Evolutionary conservation across 2,329 filamentous ascomycete genomes (phyloP).

Genomic region (Thelonectria rubi): DNA sequence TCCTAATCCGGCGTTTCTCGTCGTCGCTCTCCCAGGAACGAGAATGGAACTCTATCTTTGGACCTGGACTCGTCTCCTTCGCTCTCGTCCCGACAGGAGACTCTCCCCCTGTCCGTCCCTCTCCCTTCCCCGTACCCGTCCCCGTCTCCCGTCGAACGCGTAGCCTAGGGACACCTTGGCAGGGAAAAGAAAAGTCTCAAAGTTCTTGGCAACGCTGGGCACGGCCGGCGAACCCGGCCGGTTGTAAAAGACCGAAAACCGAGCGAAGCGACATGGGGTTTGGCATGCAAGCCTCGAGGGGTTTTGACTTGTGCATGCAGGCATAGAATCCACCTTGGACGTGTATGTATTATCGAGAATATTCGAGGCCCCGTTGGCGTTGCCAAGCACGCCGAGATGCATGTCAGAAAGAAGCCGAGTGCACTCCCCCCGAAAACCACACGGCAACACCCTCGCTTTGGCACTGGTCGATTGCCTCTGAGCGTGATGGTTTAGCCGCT

Average conservation of each 20-base stretch:
- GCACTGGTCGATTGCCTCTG: neutral
- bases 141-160: no score
- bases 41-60: no score
- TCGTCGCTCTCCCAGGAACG: no score
- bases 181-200: constrained; percentile 20
- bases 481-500: neutral
- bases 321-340: neutral
- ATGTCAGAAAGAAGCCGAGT: constrained; percentile 21
- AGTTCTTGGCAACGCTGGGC: constrained; percentile 18
- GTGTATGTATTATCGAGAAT: neutral
- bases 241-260: constrained; percentile 12
- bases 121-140: no score
- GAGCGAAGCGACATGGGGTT: constrained; percentile 12
- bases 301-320: neutral
- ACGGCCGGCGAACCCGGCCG: constrained; percentile 25
- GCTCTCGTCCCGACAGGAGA: no score
- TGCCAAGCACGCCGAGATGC: constrained; percentile 14
- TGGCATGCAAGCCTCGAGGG: constrained; percentile 18
- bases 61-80: no score
- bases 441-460: neutral
- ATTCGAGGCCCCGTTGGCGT: constrained; percentile 1
- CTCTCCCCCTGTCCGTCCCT: no score
- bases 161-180: no score
- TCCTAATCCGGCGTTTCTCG: no score
- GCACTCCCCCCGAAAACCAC: constrained; percentile 5